Percentiles rank a stretch among this genome's conserved stretches.
Conservation (phyloP, 108 stramenopile species). For the Skeletonema tropicum region DNA sequence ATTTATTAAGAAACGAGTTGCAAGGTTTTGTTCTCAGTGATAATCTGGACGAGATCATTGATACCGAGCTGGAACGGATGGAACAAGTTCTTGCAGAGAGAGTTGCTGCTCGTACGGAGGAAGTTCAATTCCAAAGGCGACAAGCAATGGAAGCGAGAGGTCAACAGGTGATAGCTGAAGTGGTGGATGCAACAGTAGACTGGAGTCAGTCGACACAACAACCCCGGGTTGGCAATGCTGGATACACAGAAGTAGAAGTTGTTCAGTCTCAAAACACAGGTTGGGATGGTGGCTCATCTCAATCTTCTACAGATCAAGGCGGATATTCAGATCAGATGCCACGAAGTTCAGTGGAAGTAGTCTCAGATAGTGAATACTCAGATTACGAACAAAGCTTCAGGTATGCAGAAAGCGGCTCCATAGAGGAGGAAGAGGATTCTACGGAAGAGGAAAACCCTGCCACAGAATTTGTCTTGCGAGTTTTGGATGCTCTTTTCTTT, state of each 20-base stretch:
- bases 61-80: conserved; percentile 36
- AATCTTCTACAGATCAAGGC: conserved; percentile 5
- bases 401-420: conserved; percentile 40
- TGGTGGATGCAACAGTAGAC: conserved; percentile 3
- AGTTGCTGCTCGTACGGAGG: conserved; percentile 39
- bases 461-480: conserved; percentile 50
- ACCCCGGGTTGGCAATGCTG: conserved; percentile 9
- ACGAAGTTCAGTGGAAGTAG: conserved; percentile 55
- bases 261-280: conserved; percentile 19
- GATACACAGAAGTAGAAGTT: conserved; percentile 43
- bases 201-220: conserved; percentile 4
- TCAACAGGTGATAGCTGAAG: conserved; percentile 14
- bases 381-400: conserved; percentile 59
- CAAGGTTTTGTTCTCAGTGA: conserved; percentile 55
- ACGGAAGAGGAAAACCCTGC: conserved; percentile 45
- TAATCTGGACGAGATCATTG: conserved; percentile 48
- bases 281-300: neutral
- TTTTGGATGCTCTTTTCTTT: conserved; percentile 70
- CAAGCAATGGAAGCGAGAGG: conserved; percentile 7
- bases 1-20: conserved; percentile 36
- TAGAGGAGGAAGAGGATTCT: conserved; percentile 34
- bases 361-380: conserved; percentile 72
- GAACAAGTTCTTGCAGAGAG: conserved; percentile 44
- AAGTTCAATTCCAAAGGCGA: conserved; percentile 13
- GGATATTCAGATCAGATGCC: conserved; percentile 7